Base-by-base conservation (phyloP, 2,329 filamentous ascomycete genomes). In the Clathrospora elynae region DNA sequence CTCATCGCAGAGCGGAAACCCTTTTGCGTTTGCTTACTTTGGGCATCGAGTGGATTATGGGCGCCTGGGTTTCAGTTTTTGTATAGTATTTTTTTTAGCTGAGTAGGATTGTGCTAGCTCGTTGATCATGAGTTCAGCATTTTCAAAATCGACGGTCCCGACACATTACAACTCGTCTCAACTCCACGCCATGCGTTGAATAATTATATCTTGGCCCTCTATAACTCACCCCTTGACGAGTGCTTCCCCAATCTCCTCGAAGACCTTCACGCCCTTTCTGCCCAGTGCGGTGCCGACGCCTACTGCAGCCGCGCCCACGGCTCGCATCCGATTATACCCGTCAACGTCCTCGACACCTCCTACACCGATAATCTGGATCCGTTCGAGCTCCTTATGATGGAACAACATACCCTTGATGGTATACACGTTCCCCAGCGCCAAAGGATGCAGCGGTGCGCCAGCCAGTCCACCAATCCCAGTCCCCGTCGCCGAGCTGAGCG, bases 341-440 rank as follows among this genome's bases (percentile, higher is more conserved):
- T 70, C 75, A 0, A 68, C 72, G 62, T 90, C 85, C 16, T 77
- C 72, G 1, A 91, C 87, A 2, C 88, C 88, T 1, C 88, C 88
- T 0, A 88, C 79, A 0, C 88, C 88, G 41, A 91, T 82, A 19
- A 91, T 74, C 11, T 73, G 72, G 16, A 91, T 73, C n/a, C 77
- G 72, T 7, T 67, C 67, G 33, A 88, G 66, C 41, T 67, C 45
- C 0, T 72, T 58, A 10, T 75, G 59, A 22, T 70, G 66, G 52
- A 85, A 80, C 11, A 91, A 65, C 69, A 87, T 62, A 13, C 63
- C 67, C 13, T 83, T 71, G n/a, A 92, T 75, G 1, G 80, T 84
- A n/a, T 74, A 75, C 20, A 91, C 87, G 56, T 91, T 92, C 0
- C 88, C 88, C 19, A 92, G 67, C 0, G 87, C 84, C 0, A 92